Evolutionary conservation across 1,284 basidiomycete genomes (phyloP), one percentile per base, ranked within the genome.

Genomic region (Chalciporus sp.): DNA sequence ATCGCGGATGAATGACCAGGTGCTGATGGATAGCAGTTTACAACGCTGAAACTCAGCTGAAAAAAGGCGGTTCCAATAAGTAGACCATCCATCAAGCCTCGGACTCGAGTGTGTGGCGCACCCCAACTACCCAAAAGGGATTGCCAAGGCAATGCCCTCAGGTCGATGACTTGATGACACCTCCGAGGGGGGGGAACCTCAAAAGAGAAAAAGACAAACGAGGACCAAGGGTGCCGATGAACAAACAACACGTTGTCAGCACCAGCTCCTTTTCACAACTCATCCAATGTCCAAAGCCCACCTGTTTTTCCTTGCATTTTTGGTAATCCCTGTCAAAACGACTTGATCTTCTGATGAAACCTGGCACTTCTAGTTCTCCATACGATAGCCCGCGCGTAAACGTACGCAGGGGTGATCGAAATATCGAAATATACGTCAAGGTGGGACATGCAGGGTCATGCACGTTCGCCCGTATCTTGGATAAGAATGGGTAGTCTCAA

Each of bases 141-240:
- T 27, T 9, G 8, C 23, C 23, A 23, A 23, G 16, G 20, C 17
- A 19, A 29, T 14, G 17, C 28, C 17, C 46, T 20, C 23, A 42
- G 20, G 29, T 0, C 44, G 33, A 35, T 9, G 4, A 19, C 46
- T 28, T 43, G 11, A 28, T 43, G n/a, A 28, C 31, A 19, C 51
- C 20, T 52, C 60, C 31, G 42, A 59, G 56, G 39, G 23, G 47
- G 59, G 42, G 49, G 2, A 14, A 46, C 42, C 35, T 50, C 58
- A 48, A 47, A 37, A 42, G 41, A 20, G 51, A 39, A 43, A 41
- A 40, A 40, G 41, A 37, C 20, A 54, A 66, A 66, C 52, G 65
- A 63, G 63, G 53, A 51, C 9, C 56, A 62, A 65, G 59, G 56
- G 51, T 51, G 42, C 46, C 53, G 66, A 52, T 51, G 51, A 58